A percentile compares a stretch with the other conserved stretches of the same genome.
These are phyloP conservation scores for Moesziomyces sp. DNA, from an alignment of 1,284 basidiomycete species.

Conservation along the genomic window DNA sequence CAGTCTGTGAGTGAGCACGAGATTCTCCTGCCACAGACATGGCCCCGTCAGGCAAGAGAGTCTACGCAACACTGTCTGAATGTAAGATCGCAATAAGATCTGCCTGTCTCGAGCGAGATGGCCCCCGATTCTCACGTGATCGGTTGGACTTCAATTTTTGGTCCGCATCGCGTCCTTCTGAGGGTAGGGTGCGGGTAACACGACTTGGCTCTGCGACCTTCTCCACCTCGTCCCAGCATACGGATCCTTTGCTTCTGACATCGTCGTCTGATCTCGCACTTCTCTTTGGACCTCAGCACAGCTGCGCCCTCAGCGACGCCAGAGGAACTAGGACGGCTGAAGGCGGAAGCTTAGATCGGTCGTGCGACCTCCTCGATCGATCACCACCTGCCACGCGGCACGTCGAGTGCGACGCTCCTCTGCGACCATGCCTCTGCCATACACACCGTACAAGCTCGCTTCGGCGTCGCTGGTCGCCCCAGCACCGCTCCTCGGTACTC, in stretches of 20 bases:
- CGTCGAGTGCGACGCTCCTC: not conserved
- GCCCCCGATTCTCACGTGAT: conserved; percentile 35
- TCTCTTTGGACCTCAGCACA: not conserved
- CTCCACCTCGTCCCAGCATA: not conserved
- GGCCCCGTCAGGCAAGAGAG: not conserved
- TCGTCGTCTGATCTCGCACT: too few relatives aligned
- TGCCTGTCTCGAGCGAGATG: conserved; percentile 7
- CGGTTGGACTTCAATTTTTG: conserved; percentile 11
- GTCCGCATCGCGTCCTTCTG: conserved; percentile 9
- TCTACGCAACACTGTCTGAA: not conserved
- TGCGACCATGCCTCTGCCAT: conserved; percentile 38
- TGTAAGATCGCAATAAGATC: not conserved
- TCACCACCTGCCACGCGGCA: too few relatives aligned
- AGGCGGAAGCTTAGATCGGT: not conserved
- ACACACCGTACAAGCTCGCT: conserved; percentile 46
- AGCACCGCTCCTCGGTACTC: conserved; percentile 8
- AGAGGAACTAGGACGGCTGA: not conserved
- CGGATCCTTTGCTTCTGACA: not conserved
- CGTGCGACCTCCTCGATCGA: not conserved
- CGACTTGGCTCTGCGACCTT: not conserved
- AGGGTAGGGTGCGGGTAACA: conserved; percentile 2
- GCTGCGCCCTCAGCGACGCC: too few relatives aligned
- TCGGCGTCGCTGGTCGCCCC: conserved; percentile 34
- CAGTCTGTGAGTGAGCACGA: not conserved
- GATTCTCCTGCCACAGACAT: not conserved